phyloP scores from a whole-genome alignment of 192 early-diverging fungal genomes.

The Obelidium mucronatum region DNA sequence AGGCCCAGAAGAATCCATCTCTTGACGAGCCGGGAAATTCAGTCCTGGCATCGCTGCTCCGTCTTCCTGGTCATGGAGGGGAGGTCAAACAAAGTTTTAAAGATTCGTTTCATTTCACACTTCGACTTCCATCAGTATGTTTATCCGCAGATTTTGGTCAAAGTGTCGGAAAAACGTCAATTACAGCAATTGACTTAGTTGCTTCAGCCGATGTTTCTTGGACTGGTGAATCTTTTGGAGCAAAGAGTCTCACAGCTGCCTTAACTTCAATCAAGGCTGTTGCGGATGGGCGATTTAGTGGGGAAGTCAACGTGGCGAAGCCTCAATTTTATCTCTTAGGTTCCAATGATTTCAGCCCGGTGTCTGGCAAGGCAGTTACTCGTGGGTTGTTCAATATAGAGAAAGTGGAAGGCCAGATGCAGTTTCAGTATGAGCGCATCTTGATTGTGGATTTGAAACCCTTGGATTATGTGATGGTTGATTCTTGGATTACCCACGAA shows the following conservation, averaged over 20 bases:
- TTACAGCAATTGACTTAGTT: neutral
- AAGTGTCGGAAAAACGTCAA: constrained; percentile 35
- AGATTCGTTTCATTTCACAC: constrained; percentile 28
- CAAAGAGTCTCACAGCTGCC: constrained; percentile 39
- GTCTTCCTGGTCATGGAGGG: constrained; percentile 14
- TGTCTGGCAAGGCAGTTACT: constrained; percentile 1
- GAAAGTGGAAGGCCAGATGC: constrained; percentile 60
- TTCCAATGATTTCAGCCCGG: constrained; percentile 15
- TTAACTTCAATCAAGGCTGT: constrained; percentile 56
- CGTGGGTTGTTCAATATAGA: constrained; percentile 53
- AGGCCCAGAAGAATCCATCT: neutral
- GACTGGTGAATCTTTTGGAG: constrained; percentile 46
- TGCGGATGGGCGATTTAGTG: constrained; percentile 69
- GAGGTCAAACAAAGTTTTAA: constrained; percentile 38
- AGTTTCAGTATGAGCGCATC: constrained; percentile 82
- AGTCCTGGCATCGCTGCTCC: constrained; percentile 7
- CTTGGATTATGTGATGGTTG: constrained; percentile 51
- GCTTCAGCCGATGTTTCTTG: constrained; percentile 13
- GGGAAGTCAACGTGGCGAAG: constrained; percentile 37
- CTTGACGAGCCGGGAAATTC: constrained; percentile 2
- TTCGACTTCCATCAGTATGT: constrained; percentile 51
- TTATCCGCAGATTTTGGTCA: constrained; percentile 54
- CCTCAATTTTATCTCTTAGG: constrained; percentile 20
- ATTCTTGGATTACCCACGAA: constrained; percentile 53
- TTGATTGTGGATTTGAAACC: constrained; percentile 68